These are phyloP conservation scores for Thymus mandschuricus DNA, from an alignment of 257 asterid genomes.

Conservation along the genomic window DNA sequence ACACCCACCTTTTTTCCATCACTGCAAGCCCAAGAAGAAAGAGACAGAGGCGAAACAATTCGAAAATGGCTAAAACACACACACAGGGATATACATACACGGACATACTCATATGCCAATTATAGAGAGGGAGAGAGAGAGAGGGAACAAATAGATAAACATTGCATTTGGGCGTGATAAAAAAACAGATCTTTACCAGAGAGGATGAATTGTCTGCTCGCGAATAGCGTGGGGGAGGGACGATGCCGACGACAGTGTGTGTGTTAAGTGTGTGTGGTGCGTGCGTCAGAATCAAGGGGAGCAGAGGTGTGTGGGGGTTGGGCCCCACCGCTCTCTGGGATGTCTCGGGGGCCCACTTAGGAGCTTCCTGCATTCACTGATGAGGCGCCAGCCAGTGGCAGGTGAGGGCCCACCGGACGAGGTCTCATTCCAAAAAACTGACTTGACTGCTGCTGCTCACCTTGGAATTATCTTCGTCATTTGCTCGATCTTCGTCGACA, in stretches of 20 bases:
- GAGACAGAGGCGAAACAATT: conserved; percentile 39
- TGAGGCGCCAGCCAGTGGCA: conserved; percentile 19
- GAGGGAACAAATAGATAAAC: background rate
- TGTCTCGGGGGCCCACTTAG: conserved; percentile 23
- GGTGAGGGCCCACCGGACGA: conserved; percentile 35
- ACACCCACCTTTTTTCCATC: conserved; percentile 22
- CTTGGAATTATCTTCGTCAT: conserved; percentile 30
- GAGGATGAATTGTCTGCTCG: conserved; percentile 24
- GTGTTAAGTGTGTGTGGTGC: conserved; percentile 11
- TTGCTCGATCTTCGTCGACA: too few species aligned
- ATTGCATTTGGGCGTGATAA: conserved; percentile 7
- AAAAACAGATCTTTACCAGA: conserved; percentile 33
- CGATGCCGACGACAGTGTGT: conserved; percentile 41
- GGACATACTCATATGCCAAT: conserved; percentile 32
- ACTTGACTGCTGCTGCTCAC: conserved; percentile 5
- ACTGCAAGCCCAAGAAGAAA: conserved; percentile 34
- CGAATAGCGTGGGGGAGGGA: conserved; percentile 32
- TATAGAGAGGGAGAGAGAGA: conserved; percentile 19
- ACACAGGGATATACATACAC: conserved; percentile 25
- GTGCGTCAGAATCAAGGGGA: conserved; percentile 50
- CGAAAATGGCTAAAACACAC: conserved; percentile 15
- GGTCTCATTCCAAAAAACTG: conserved; percentile 1
- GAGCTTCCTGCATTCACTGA: background rate
- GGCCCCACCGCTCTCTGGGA: conserved; percentile 30
- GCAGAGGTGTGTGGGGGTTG: conserved; percentile 17